Evolutionary conservation across 78 protist genomes (phyloP).

Genomic region (Dictyostelium discoideum): dicty_2.7 NC_007088.5:1645501-1646000

Average conservation of each 20-base stretch:
- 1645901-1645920: neutral
- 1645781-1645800: neutral
- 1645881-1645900: neutral
- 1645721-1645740: constrained; percentile 43
- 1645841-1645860: neutral
- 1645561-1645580: neutral
- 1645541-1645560: neutral
- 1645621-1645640: neutral
- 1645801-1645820: neutral
- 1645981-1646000: neutral
- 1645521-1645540: neutral
- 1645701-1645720: constrained; percentile 81
- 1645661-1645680: neutral
- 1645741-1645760: neutral
- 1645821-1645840: neutral
- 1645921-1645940: neutral
- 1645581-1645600: neutral
- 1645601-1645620: neutral
- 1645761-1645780: neutral
- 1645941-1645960: neutral
- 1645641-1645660: neutral
- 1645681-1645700: constrained; percentile 71
- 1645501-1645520: neutral
- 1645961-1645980: neutral
- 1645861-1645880: too few relatives aligned